phyloP scores from a whole-genome alignment of 208 protist genomes.

The Acanthamoeba sp. region DNA sequence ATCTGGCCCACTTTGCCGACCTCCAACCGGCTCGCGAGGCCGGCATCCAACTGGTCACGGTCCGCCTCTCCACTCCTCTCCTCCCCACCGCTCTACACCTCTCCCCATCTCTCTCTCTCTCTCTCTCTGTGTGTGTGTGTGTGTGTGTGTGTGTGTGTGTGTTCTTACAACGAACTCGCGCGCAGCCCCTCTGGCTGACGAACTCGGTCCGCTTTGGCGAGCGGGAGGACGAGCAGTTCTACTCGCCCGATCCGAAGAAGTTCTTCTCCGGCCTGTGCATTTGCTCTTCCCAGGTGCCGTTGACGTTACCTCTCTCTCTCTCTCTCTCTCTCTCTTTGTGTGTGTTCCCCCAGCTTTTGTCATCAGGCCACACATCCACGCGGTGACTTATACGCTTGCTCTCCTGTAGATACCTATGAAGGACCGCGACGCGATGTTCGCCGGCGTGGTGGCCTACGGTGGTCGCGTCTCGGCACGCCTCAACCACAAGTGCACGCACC shows the following conservation, averaged over 20 bases:
- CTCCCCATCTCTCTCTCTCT: too few species aligned
- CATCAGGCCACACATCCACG: neutral
- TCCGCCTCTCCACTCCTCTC: neutral
- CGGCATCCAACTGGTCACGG: conserved; percentile 10
- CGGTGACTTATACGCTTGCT: too few species aligned
- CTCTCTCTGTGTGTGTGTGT: neutral
- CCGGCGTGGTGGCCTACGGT: conserved; percentile 35
- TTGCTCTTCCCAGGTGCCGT: neutral
- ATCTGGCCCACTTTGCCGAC: conserved; percentile 43
- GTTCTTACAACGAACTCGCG: neutral
- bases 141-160: neutral
- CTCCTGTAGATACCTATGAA: neutral
- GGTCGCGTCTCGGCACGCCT: neutral
- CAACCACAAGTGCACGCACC: neutral
- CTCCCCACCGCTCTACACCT: neutral
- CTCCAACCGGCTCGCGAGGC: neutral
- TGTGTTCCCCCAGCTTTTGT: neutral
- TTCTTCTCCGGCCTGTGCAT: conserved; percentile 53
- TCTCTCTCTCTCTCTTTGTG: too few species aligned
- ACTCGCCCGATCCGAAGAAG: conserved; percentile 30
- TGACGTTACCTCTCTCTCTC: neutral
- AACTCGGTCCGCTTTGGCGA: conserved; percentile 2
- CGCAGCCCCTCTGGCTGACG: conserved; percentile 21
- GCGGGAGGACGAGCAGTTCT: conserved; percentile 24
- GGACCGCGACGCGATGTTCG: conserved; percentile 15